Evolutionary conservation across 2,329 filamentous ascomycete genomes (phyloP).

Genomic region (Coniochaeta sp.): DNA sequence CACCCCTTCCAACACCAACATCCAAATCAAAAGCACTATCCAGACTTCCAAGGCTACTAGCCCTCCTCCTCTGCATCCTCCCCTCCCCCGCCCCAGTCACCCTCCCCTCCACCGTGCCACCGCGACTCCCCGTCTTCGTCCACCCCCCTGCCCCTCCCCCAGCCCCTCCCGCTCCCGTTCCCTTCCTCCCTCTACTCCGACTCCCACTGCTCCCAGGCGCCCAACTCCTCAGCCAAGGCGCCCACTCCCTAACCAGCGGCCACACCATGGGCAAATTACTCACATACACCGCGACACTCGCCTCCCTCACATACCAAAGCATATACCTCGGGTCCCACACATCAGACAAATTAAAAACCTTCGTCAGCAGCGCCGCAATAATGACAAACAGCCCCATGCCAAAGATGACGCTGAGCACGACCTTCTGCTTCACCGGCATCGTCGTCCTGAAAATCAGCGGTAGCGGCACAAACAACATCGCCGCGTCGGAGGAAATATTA

Average conservation of each 20-base stretch:
- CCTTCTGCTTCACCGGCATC: slow-evolving; percentile 35
- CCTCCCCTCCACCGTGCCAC: background rate
- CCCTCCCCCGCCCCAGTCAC: background rate
- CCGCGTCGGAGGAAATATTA: slow-evolving; percentile 39
- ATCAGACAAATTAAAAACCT: slow-evolving; percentile 34
- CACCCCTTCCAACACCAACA: background rate
- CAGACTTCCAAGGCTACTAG: background rate
- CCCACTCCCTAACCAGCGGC: slow-evolving; percentile 30
- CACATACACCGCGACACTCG: slow-evolving; percentile 43
- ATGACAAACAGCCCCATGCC: slow-evolving; percentile 43
- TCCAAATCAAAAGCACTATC: slow-evolving; percentile 2
- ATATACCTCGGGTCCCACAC: slow-evolving; percentile 25
- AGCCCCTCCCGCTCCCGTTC: background rate
- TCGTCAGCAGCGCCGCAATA: slow-evolving; percentile 32
- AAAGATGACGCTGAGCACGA: slow-evolving; percentile 38
- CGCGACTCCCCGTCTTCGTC: background rate
- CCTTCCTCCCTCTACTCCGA: background rate
- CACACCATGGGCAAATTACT: slow-evolving; percentile 47
- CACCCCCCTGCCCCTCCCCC: background rate
- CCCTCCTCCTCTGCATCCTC: background rate
- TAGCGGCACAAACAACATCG: slow-evolving; percentile 39
- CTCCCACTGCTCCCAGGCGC: background rate
- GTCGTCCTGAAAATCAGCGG: slow-evolving; percentile 35
- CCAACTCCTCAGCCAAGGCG: slow-evolving; percentile 14
- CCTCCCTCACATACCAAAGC: slow-evolving; percentile 48